Conservation (phyloP, 805 yeast species). For the Kazachstania psychrophila region DNA sequence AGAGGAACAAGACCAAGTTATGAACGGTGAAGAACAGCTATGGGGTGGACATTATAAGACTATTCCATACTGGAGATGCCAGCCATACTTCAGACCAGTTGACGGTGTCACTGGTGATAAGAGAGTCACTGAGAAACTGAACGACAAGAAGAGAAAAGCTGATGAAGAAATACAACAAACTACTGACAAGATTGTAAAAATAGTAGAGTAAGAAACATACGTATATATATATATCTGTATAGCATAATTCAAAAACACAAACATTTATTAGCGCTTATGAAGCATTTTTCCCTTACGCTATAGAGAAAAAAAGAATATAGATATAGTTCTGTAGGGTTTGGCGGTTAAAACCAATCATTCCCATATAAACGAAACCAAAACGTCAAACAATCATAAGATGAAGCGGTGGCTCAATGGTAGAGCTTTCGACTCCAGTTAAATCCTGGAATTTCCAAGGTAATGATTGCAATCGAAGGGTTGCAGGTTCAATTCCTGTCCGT, state of each 20-base stretch:
- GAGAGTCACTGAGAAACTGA: conserved; percentile 26
- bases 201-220: background rate
- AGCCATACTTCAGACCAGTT: conserved; percentile 87
- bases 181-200: conserved; percentile 9
- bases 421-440: conserved; percentile 55
- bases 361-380: too few species aligned
- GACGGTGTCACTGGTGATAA: conserved; percentile 58
- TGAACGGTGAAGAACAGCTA: conserved; percentile 42
- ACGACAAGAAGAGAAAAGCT: conserved; percentile 20
- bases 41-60: conserved; percentile 80
- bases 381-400: too few species aligned
- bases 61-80: conserved; percentile 93
- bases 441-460: conserved; percentile 18
- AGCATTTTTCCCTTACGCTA: too few species aligned
- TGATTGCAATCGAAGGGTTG: conserved; percentile 52
- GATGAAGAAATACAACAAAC: conserved; percentile 13
- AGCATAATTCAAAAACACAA: too few species aligned
- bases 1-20: conserved; percentile 46
- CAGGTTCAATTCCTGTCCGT: conserved; percentile 72
- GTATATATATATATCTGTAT: background rate
- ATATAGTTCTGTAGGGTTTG: too few species aligned
- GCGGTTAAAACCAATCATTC: too few species aligned
- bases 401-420: conserved; percentile 68
- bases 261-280: too few species aligned
- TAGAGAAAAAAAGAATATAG: too few species aligned